phyloP scores from a whole-genome alignment of 1,284 basidiomycete species.

The Apiotrichum gamsii region DNA sequence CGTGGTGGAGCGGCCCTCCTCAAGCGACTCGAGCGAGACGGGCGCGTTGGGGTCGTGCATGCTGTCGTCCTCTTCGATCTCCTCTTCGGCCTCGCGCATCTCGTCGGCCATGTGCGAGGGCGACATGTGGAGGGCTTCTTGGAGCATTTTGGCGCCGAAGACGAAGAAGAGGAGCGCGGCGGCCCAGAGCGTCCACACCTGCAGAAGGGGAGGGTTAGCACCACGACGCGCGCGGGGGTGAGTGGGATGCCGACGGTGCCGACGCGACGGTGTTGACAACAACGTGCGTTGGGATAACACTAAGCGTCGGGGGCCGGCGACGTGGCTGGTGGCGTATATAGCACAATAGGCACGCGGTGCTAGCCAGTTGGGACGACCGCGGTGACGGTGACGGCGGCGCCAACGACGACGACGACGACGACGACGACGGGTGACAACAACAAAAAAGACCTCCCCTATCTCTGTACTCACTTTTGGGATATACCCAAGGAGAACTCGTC shows the following conservation, averaged over 20 bases:
- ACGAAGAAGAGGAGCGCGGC: slow-evolving; percentile 77
- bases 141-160: slow-evolving; percentile 78
- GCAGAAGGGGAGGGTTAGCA: no score
- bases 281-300: no score
- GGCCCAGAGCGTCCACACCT: slow-evolving; percentile 44
- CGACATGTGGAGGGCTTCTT: slow-evolving; percentile 72
- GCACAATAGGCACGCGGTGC: no score
- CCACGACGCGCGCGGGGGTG: background rate
- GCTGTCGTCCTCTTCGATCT: slow-evolving; percentile 55
- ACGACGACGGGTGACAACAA: no score
- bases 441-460: no score
- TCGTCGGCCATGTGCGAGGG: slow-evolving; percentile 73
- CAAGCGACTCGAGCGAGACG: slow-evolving; percentile 39
- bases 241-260: no score
- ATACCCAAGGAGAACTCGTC: slow-evolving; percentile 73
- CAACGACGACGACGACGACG: no score
- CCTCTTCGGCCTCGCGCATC: slow-evolving; percentile 85
- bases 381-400: no score
- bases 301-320: background rate
- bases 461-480: slow-evolving; percentile 64
- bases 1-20: slow-evolving; percentile 30
- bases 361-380: no score
- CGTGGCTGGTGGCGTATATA: background rate
- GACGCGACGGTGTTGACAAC: no score
- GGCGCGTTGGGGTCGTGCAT: slow-evolving; percentile 21